Conservation (phyloP, 495 filamentous ascomycete genomes). For the Daldinia decipiens region DNA sequence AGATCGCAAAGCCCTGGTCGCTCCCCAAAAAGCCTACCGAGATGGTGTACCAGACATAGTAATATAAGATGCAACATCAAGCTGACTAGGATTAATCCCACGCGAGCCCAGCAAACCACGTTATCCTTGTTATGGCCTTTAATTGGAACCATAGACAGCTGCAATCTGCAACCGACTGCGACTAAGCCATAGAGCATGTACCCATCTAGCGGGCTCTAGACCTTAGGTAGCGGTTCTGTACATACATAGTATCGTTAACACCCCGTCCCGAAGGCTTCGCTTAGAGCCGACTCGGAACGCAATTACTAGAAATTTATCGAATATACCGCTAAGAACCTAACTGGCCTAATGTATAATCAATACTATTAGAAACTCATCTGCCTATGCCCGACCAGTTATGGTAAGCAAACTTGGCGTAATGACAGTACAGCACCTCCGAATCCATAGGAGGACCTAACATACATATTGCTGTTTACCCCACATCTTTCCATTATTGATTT, state of each 20-base stretch:
- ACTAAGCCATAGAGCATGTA: constrained; percentile 6
- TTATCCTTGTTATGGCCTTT: constrained; percentile 34
- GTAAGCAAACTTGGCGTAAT: constrained; percentile 2
- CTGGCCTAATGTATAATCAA: background rate
- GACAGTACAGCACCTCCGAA: background rate
- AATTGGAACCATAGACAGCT: constrained; percentile 29
- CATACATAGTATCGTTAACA: background rate
- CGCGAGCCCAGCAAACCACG: constrained; percentile 35
- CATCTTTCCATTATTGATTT: constrained; percentile 1
- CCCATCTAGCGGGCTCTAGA: constrained; percentile 22
- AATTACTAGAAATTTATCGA: background rate
- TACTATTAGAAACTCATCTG: background rate
- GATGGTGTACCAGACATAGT: constrained; percentile 18
- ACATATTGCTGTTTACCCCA: background rate
- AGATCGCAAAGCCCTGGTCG: constrained; percentile 18
- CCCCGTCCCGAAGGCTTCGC: background rate
- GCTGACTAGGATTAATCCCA: constrained; percentile 41
- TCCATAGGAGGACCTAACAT: background rate
- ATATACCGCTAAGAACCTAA: background rate
- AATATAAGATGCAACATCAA: constrained; percentile 39
- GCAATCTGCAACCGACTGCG: constrained; percentile 27
- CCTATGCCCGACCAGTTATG: constrained; percentile 6
- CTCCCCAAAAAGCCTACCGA: constrained; percentile 10
- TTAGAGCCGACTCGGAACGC: background rate
- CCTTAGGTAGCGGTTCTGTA: background rate